A percentile compares a stretch with the other conserved stretches of the same genome.
These are phyloP conservation scores for Lotmaria passim DNA, from an alignment of 208 protist species.

Conservation along the genomic window DNA sequence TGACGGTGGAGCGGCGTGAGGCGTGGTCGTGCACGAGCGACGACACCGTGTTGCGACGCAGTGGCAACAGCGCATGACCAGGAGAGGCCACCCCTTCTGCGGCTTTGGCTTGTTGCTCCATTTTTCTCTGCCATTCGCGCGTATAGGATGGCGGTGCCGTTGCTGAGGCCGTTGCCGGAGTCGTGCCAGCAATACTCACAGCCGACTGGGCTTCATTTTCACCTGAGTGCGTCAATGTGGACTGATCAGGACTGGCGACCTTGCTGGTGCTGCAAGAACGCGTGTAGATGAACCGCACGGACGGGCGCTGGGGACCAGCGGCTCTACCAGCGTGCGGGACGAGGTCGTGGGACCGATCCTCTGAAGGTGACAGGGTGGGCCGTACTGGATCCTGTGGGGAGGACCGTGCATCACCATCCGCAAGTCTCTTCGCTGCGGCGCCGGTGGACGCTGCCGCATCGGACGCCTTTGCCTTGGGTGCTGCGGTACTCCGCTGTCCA, in stretches of 20 bases:
- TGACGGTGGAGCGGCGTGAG: background rate
- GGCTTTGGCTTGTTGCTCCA: background rate
- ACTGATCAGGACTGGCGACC: background rate
- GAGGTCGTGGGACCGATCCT: background rate
- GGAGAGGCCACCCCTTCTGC: background rate
- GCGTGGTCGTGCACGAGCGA: background rate
- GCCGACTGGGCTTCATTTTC: background rate
- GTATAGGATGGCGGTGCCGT: background rate
- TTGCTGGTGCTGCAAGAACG: conserved; percentile 8
- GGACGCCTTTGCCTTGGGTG: background rate
- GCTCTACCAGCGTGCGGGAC: background rate
- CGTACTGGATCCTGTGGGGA: background rate
- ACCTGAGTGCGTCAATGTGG: background rate
- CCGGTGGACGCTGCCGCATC: background rate
- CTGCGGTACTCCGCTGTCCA: background rate
- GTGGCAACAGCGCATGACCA: background rate
- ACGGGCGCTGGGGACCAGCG: background rate
- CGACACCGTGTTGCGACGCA: background rate
- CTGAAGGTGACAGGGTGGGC: background rate
- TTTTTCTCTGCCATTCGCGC: background rate
- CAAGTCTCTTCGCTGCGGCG: background rate
- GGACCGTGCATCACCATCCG: background rate
- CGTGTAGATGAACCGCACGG: conserved; percentile 30
- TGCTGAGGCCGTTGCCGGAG: background rate
- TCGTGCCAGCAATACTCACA: background rate